Percentiles rank a stretch among this genome's conserved stretches.
Evolutionary conservation across 192 early-diverging fungal species (phyloP).

Genomic region (Backusella luteola): DNA sequence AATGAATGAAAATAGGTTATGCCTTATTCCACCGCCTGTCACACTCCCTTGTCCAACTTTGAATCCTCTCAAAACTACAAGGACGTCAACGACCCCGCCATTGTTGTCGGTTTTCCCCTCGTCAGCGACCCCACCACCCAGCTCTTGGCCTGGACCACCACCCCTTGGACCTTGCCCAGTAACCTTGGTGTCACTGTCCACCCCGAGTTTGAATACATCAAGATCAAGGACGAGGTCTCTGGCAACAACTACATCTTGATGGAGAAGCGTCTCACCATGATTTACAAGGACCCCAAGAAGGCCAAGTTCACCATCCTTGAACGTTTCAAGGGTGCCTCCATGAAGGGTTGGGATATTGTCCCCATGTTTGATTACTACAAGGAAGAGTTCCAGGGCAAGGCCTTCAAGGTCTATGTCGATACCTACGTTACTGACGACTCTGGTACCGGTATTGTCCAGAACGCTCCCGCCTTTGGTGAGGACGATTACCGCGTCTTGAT

Average conservation of each 20-base stretch:
- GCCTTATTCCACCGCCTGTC: slow-evolving; percentile 94
- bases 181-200: slow-evolving; percentile 94
- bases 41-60: slow-evolving; percentile 95
- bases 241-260: slow-evolving; percentile 85
- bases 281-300: slow-evolving; percentile 96
- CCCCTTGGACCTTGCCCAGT: slow-evolving; percentile 97
- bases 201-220: slow-evolving; percentile 92
- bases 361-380: slow-evolving; percentile 89
- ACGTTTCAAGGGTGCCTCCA: slow-evolving; percentile 69
- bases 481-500: slow-evolving; percentile 97
- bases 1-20: slow-evolving; percentile 58
- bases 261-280: slow-evolving; percentile 75
- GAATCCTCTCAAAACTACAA: slow-evolving; percentile 97
- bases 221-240: slow-evolving; percentile 85
- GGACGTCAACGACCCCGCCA: slow-evolving; percentile 93
- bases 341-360: slow-evolving; percentile 87
- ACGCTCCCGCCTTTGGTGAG: slow-evolving; percentile 97
- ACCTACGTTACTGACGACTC: slow-evolving; percentile 88
- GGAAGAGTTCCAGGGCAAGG: slow-evolving; percentile 68
- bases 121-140: slow-evolving; percentile 71
- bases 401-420: slow-evolving; percentile 87
- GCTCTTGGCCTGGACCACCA: slow-evolving; percentile 97
- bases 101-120: slow-evolving; percentile 94
- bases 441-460: slow-evolving; percentile 98
- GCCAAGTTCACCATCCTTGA: slow-evolving; percentile 88